A percentile compares a stretch with the other conserved stretches of the same genome.
Conservation (phyloP, 2,329 filamentous ascomycete species). For the Orbilia blumenaviensis region DNA sequence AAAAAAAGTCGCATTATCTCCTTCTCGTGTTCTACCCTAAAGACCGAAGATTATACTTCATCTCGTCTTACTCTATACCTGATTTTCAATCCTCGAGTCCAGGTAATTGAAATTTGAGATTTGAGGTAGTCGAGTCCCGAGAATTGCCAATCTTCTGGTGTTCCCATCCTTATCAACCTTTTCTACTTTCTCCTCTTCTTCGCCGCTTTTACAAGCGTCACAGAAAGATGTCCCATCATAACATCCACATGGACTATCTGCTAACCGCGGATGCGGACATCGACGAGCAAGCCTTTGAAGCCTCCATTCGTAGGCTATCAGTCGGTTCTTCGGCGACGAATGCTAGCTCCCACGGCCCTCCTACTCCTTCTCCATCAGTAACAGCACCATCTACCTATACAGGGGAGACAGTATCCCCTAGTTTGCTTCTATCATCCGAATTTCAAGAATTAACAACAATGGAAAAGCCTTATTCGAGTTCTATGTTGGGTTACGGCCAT, state of each 20-base stretch:
- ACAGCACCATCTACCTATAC: slow-evolving; percentile 40
- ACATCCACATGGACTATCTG: slow-evolving; percentile 51
- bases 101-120: slow-evolving; percentile 15
- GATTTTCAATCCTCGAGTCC: slow-evolving; percentile 18
- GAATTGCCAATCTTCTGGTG: slow-evolving; percentile 25
- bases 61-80: slow-evolving; percentile 24
- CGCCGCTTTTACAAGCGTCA: slow-evolving; percentile 2
- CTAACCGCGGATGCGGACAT: slow-evolving; percentile 49
- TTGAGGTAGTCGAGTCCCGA: slow-evolving; percentile 3
- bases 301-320: slow-evolving; percentile 48
- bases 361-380: slow-evolving; percentile 45
- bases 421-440: slow-evolving; percentile 44
- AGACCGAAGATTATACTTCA: slow-evolving; percentile 41
- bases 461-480: slow-evolving; percentile 40
- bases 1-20: slow-evolving; percentile 25
- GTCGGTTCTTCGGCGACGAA: slow-evolving; percentile 49
- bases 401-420: slow-evolving; percentile 49
- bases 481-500: slow-evolving; percentile 33
- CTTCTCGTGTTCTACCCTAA: slow-evolving; percentile 30
- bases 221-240: slow-evolving; percentile 44
- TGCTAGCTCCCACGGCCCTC: slow-evolving; percentile 45
- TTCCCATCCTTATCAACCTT: slow-evolving; percentile 29
- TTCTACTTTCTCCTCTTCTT: not conserved
- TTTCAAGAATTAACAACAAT: slow-evolving; percentile 43
- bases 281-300: slow-evolving; percentile 39